Base-by-base conservation (phyloP, 768 basidiomycete species). In the Mycena floridula region DNA sequence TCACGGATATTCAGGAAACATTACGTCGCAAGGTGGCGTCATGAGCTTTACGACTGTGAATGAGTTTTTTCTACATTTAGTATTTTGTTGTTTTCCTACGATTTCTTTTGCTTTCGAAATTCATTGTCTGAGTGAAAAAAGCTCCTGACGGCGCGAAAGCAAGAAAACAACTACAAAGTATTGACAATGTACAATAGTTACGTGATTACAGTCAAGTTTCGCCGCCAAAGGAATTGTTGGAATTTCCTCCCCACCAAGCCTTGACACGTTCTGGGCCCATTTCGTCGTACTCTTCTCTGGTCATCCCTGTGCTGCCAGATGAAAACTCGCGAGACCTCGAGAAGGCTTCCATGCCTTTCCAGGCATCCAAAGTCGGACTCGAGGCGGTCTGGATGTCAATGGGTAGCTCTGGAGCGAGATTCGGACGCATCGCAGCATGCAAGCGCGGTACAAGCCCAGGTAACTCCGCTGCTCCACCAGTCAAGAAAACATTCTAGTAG, bases 401-500 rank as follows among this genome's bases (percentile, higher is more conserved):
- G 5, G 76, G 70, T 65, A 87, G 85, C 45, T 85, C 85, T 12
- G 90, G 87, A 0, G 91, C 89, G 7, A 98, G 70, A 41, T 94
- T 78, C 2, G 93, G 89, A 15, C 85, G 79, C n/a, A 99, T 64
- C 16, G 80, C 75, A 22, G 76, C 69, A n/a, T 81, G 70, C 28
- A 98, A 68, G 3, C 89, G 79, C 6, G 76, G 69, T 12, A 66
- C 53, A 5, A 98, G 70, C 2, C 85, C 83, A 1, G 82, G 82
- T 18, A 94, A 63, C 51, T 79, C 77, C 3, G 89, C 81, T 2
- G 90, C 81, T 7, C 81, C 74, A 1, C 96, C 96, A 0, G 95
- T 90, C 2, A 96, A 67, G 68, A 90, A 92, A 12, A 99, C 79
- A 51, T 93, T 91, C 91, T 94, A n/a, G n/a, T n/a, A n/a, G n/a